Percentiles rank a stretch among this genome's conserved stretches.
phyloP scores from a whole-genome alignment of 2,329 filamentous ascomycete genomes.

The Phyllosticta citrichinensis region DNA sequence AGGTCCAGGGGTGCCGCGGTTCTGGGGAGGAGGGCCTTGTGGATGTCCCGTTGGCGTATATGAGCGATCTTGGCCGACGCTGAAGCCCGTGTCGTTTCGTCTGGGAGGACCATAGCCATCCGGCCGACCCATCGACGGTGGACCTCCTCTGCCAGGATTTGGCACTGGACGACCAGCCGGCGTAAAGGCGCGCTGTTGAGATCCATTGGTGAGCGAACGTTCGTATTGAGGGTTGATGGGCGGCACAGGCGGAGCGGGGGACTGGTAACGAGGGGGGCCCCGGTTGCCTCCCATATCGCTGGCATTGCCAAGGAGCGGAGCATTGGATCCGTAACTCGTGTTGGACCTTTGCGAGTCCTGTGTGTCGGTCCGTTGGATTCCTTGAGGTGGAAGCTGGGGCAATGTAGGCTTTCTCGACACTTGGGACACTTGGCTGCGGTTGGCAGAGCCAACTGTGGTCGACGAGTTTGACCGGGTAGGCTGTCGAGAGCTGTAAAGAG shows the following conservation, averaged over 20 bases:
- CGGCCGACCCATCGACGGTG: background rate
- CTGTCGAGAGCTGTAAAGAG: slow-evolving; percentile 42
- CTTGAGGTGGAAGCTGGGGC: slow-evolving; percentile 13
- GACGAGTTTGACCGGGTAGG: slow-evolving; percentile 44
- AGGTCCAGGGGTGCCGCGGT: slow-evolving; percentile 2
- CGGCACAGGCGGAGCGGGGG: slow-evolving; percentile 19
- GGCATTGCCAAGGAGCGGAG: slow-evolving; percentile 51
- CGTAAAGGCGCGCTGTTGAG: slow-evolving; percentile 16
- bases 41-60: slow-evolving; percentile 15
- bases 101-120: background rate
- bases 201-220: slow-evolving; percentile 5
- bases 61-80: slow-evolving; percentile 8
- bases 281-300: slow-evolving; percentile 46
- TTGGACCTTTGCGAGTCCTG: slow-evolving; percentile 43
- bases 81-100: background rate
- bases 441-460: slow-evolving; percentile 11
- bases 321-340: slow-evolving; percentile 53
- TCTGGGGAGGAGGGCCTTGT: slow-evolving; percentile 20
- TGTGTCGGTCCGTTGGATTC: slow-evolving; percentile 40
- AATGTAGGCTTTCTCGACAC: background rate
- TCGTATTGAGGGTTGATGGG: slow-evolving; percentile 14
- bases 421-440: background rate
- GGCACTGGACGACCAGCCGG: background rate
- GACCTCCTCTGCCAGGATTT: background rate
- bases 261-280: slow-evolving; percentile 13